Percentiles rank a stretch among this genome's conserved stretches.
Evolutionary conservation across 179 eudicot species (phyloP).

Genomic region (Amaranthus tricolor): DNA sequence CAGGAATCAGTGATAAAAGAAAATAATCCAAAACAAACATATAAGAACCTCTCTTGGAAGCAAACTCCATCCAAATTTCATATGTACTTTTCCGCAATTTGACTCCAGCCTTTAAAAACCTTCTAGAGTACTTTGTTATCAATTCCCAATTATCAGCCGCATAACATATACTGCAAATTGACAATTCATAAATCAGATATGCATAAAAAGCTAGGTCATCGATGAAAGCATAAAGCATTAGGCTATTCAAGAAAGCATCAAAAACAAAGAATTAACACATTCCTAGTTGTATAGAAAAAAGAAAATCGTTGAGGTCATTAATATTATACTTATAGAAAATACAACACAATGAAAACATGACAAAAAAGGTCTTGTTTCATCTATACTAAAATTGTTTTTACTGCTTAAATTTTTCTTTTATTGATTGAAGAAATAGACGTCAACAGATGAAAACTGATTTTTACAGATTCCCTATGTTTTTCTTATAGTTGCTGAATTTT

Average conservation of each 20-base stretch:
- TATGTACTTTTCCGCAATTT: slow-evolving; percentile 70
- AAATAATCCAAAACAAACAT: slow-evolving; percentile 5
- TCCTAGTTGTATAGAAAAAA: slow-evolving; percentile 2
- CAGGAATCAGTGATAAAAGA: background rate
- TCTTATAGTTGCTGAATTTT: too few relatives aligned
- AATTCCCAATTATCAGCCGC: slow-evolving; percentile 65
- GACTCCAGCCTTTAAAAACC: slow-evolving; percentile 70
- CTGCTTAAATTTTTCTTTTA: too few relatives aligned
- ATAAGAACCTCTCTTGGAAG: slow-evolving; percentile 69
- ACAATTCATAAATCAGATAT: background rate
- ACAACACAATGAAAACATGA: background rate
- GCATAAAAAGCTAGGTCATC: background rate
- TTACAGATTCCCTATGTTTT: too few relatives aligned
- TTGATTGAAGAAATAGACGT: too few relatives aligned
- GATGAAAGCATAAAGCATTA: background rate
- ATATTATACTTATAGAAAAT: background rate
- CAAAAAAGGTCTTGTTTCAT: background rate
- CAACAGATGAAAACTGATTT: too few relatives aligned
- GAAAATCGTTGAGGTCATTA: background rate
- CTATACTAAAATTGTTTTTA: too few relatives aligned
- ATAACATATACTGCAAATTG: slow-evolving; percentile 76
- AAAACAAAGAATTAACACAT: background rate
- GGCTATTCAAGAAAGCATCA: background rate
- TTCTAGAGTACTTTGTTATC: slow-evolving; percentile 62
- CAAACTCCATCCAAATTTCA: slow-evolving; percentile 79